Base-by-base conservation (phyloP, 371 early-diverging fungal genomes). In the Agmasoma carcini region DNA sequence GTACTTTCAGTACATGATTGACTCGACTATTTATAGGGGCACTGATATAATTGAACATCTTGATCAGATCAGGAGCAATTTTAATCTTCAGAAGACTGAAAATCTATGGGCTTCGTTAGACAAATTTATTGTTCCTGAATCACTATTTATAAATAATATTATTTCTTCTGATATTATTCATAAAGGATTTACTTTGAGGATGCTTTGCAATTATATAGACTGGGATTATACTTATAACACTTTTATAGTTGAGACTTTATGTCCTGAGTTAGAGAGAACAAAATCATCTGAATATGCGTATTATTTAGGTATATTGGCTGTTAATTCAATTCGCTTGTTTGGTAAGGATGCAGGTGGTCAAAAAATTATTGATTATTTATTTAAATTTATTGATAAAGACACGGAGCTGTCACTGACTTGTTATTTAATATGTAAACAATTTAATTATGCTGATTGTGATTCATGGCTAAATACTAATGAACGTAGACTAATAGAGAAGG, bases 191-290 rank as follows among this genome's bases (percentile, higher is more conserved):
- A 49, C 63, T 17, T 36, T 73, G 5, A 59, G 67, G 30, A 39
- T 57, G 9, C 40, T 71, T 6, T 59, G 65, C 17, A 62, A 71
- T 44, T 65, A 57, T 38, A 41, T 74, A 36, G 75, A 74, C 55
- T 74, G 75, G 75, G 68, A 71, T 60, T 74, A 66, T 55, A 61
- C 69, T 20, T 72, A 69, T 46, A 74, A 74, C 44, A 57, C 26
- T 40, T 71, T 65, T 51, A 61, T 74, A 33, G 15, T 60, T 15
- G 61, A 64, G 27, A 40, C 47, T 17, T 39, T 70, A 3, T n/a
- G n/a, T n/a, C n/a, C n/a, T n/a, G n/a, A 37, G 52, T 27, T 57
- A 27, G 27, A 47, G 3, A 11, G 5, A 5, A 47, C 17, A 17
- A 20, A 25, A 14, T 25, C 17, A 25, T 5, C 47, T 6, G 17